A percentile compares a stretch with the other conserved stretches of the same genome.
Conservation (phyloP, 2,329 filamentous ascomycete species). For the Cytospora piceae region DNA sequence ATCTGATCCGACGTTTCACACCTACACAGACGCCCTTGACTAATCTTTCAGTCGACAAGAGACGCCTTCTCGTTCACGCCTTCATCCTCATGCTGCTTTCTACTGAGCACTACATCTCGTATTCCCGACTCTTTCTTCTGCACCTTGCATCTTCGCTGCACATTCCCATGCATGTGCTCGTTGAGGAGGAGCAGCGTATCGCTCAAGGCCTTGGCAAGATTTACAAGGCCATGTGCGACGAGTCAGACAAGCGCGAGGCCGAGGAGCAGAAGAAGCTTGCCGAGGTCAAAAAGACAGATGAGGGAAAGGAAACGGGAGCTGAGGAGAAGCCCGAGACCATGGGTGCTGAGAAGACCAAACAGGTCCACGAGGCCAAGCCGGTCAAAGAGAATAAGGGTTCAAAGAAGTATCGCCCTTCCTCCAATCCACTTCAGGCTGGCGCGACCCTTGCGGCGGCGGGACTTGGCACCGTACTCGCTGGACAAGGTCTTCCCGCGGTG, state of each 20-base stretch:
- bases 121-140: slow-evolving; percentile 73
- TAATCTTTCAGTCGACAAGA: slow-evolving; percentile 61
- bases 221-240: slow-evolving; percentile 63
- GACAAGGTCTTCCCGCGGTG: slow-evolving; percentile 51
- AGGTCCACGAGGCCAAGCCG: slow-evolving; percentile 58
- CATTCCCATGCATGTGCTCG: slow-evolving; percentile 66
- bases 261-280: slow-evolving; percentile 37
- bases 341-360: slow-evolving; percentile 58
- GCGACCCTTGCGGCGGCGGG: slow-evolving; percentile 75
- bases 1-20: slow-evolving; percentile 57
- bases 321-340: slow-evolving; percentile 48
- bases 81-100: slow-evolving; percentile 74
- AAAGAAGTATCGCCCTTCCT: slow-evolving; percentile 69
- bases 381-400: slow-evolving; percentile 65
- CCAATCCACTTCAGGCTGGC: slow-evolving; percentile 53
- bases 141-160: slow-evolving; percentile 71
- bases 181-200: slow-evolving; percentile 74
- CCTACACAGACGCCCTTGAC: slow-evolving; percentile 65
- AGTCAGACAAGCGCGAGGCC: slow-evolving; percentile 39
- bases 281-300: slow-evolving; percentile 13
- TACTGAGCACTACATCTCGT: slow-evolving; percentile 75
- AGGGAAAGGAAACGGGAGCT: slow-evolving; percentile 8
- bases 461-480: slow-evolving; percentile 75
- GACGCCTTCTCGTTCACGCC: slow-evolving; percentile 71
- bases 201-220: slow-evolving; percentile 75